Conservation (phyloP, 352 stramenopile species). For the Pythium grandisporangium region DNA sequence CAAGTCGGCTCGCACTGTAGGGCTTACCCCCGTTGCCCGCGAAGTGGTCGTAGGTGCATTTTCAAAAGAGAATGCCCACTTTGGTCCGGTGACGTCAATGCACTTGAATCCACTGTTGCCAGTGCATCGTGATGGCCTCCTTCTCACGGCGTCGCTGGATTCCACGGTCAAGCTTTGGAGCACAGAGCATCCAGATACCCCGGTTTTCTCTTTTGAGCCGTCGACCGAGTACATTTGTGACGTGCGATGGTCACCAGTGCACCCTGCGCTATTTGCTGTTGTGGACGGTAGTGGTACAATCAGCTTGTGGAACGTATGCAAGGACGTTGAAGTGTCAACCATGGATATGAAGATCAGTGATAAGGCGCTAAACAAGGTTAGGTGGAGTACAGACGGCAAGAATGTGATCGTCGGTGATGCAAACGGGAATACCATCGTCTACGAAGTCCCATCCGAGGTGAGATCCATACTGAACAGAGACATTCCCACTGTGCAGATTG, state of each 20-base stretch:
- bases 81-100: constrained; percentile 76
- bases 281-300: constrained; percentile 63
- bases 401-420: constrained; percentile 75
- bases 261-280: constrained; percentile 77
- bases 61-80: constrained; percentile 66
- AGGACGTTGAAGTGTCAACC: constrained; percentile 69
- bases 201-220: constrained; percentile 76
- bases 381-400: constrained; percentile 72
- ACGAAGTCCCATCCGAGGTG: constrained; percentile 75
- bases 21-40: constrained; percentile 14
- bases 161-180: constrained; percentile 87
- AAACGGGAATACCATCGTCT: constrained; percentile 60
- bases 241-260: constrained; percentile 72
- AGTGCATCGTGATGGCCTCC: constrained; percentile 57
- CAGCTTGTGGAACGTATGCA: constrained; percentile 82
- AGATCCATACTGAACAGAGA: not conserved
- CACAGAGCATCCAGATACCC: constrained; percentile 54
- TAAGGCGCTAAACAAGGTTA: constrained; percentile 79
- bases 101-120: constrained; percentile 73
- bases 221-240: constrained; percentile 87
- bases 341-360: constrained; percentile 56
- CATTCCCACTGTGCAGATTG: not conserved
- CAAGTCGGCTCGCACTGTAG: not conserved
- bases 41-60: constrained; percentile 67
- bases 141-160: constrained; percentile 80